phyloP scores from a whole-genome alignment of 2,329 filamentous ascomycete species.

The Penicillium sp. region DNA sequence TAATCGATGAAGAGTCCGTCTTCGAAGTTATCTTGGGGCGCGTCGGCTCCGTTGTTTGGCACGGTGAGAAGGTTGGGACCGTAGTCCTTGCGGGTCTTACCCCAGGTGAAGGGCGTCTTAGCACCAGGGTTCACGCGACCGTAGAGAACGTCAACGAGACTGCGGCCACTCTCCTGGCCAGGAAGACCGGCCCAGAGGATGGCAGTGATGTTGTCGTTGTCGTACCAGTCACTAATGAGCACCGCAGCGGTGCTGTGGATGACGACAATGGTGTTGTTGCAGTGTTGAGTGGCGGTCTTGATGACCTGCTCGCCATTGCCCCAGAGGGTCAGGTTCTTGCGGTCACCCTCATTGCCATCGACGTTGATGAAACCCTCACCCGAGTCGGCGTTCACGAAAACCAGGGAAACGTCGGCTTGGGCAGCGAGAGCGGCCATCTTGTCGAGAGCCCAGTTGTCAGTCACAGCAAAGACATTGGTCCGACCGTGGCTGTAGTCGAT shows the following conservation, averaged over 20 bases:
- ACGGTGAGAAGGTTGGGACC: constrained; percentile 59
- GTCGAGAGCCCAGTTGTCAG: constrained; percentile 58
- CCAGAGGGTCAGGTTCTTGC: constrained; percentile 92
- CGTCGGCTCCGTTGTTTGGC: constrained; percentile 58
- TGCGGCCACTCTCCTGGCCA: constrained; percentile 74
- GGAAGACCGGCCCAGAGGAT: constrained; percentile 76
- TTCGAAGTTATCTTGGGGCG: constrained; percentile 61
- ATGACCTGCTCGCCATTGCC: constrained; percentile 77
- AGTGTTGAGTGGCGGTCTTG: constrained; percentile 73
- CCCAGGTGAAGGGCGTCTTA: constrained; percentile 65
- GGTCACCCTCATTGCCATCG: constrained; percentile 82
- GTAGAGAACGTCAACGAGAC: constrained; percentile 73
- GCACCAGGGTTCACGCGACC: constrained; percentile 65
- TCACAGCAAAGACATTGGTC: constrained; percentile 63
- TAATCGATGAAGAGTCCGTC: constrained; percentile 63
- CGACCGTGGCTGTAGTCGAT: constrained; percentile 56
- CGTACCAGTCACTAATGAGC: constrained; percentile 64
- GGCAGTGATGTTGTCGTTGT: constrained; percentile 69
- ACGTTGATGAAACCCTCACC: constrained; percentile 86
- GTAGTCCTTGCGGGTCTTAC: constrained; percentile 55
- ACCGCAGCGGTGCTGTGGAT: constrained; percentile 85
- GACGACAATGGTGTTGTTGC: constrained; percentile 88
- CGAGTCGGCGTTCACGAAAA: constrained; percentile 85
- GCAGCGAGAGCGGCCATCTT: constrained; percentile 55
- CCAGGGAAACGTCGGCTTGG: constrained; percentile 62